Evolutionary conservation across 2,329 filamentous ascomycete species (phyloP), one percentile per base, ranked within the genome.

Genomic region (Neopestalotiopsis clavispora): DNA sequence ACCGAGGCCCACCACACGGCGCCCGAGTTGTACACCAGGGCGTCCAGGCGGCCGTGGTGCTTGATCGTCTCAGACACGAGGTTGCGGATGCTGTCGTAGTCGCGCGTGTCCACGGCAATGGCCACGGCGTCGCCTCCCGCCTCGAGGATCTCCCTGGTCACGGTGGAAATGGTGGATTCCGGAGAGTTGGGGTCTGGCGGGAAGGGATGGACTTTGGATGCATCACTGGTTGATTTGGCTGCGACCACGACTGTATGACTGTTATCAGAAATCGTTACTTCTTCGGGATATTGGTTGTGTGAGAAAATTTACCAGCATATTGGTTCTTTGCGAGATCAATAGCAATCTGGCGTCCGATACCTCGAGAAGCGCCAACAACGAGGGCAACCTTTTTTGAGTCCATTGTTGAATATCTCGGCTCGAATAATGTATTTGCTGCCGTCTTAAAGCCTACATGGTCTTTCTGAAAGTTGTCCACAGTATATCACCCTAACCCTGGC

Each of bases 1-100:
- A 97, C 89, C 1, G 91, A 87, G 0, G 91, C 87, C 93, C 93
- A 95, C 91, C 91, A 96, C 72, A 97, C 94, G 2, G 94, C 94
- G 56, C 94, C 94, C 0, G 91, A 90, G 78, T 96, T 97, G 83
- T 97, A 97, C 63, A 96, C 79, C 2, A 97, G 80, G 0, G 92
- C 91, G 76, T 96, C 93, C 3, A 97, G 82, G 28, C 86, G 87
- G 58, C 86, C 85, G 74, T 92, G 91, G 4, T 79, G 81, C 74
- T 81, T 71, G 4, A 92, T 80, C 0, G 90, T 90, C 67, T 85
- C 78, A 28, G 86, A 77, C 2, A 95, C 81, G 56, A 95, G 84
- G 7, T 77, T 74, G 65, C 90, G 79, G 34, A 95, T 84, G 78
- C 88, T 90, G 7, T 84, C 80, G n/a, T 84, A 84, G 73, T 89